Base-by-base conservation (phyloP, 169 alveolate genomes). In the Eimeria praecox region DNA sequence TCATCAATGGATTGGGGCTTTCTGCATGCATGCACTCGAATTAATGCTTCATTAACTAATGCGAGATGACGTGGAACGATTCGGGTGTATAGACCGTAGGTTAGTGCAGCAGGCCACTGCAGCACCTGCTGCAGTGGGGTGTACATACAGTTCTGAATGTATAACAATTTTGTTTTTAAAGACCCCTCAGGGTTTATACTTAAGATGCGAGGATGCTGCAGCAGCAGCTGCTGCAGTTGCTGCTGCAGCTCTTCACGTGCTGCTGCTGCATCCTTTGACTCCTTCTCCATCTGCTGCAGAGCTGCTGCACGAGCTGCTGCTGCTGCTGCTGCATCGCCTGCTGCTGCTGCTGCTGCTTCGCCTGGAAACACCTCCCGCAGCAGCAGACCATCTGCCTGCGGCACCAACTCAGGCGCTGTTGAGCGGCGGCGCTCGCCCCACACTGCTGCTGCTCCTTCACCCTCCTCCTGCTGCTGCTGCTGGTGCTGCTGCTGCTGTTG, bases 21-120 rank as follows among this genome's bases (percentile, higher is more conserved):
- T 75, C 82, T 44, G 59, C 54, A 40, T 8, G 77, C 91, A 42
- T 59, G 66, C 82, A 49, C 40, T n/a, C 49, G 22, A 24, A 54
- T n/a, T 33, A 91, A 77, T 24, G 56, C 73, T 46, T 62, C 90
- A 44, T 91, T 91, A 2, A 94, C 94, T n/a, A 94, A 85, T 0
- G 96, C 96, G 38, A 87, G 16, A 59, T 94, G 96, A 2, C 96
- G 40, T 16, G 96, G 96, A 14, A 94, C 87, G 38, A 94, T 94
- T 22, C 96, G 92, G 59, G 92, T 78, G 46, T 89, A 77, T 24
- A 94, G 96, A 62, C 94, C 85, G 87, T 94, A 94, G 77, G 94
- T 77, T 5, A 94, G 93, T 35, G 64, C 87, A 80, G 83, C 94
- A n/a, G 96, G 96, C 62, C 40, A 94, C 66, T 30, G 83, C 54